Evolutionary conservation across 129 eudicot species (phyloP), one percentile per base, ranked within the genome.

Genomic region (Flaveria linearis): DNA sequence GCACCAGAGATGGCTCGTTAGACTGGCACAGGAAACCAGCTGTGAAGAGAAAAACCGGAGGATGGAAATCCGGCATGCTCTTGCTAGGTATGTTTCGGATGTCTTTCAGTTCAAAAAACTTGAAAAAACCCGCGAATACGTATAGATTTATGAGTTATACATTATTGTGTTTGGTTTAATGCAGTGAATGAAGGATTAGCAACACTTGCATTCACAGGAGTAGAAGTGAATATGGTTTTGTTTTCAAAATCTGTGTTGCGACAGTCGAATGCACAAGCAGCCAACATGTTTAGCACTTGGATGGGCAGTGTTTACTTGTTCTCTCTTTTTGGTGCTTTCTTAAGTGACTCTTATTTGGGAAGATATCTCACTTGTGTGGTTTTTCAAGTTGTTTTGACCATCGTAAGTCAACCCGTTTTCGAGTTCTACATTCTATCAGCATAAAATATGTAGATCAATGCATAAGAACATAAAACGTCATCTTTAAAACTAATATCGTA

Each of bases 321-420:
- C 71, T 83, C 96, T 36, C 88, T 90, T 51, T 71, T 90, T 47
- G 96, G 96, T 65, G 96, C 96, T 78, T 87, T 87, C 72, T 76
- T 90, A 23, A 90, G 96, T 80, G 92, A 90, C 75, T 87, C 96
- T 6, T 90, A 87, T 83, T 80, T 90, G 81, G 96, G 96, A 75
- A 83, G 96, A 85, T 90, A 85, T 60, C 86, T 90, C 78, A 90
- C 96, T 80, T 90, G 92, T 80, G 85, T 90, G 71, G 76, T 87
- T 26, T 90, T 90, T 78, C 92, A 90, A 77, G 85, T 63, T 79
- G 76, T 90, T 68, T 77, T 87, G 33, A 76, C 87, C 73, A 71
- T 90, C 72, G 96, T 90, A 84, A 90, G 96, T 85, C 80, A 47
- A 80, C 36, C 14, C 30, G 22, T 79, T 53, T 47, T 46, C 22